These are phyloP conservation scores for Bruguiera gymnorhiza DNA, from an alignment of 345 rosid species.

Conservation along the genomic window DNA sequence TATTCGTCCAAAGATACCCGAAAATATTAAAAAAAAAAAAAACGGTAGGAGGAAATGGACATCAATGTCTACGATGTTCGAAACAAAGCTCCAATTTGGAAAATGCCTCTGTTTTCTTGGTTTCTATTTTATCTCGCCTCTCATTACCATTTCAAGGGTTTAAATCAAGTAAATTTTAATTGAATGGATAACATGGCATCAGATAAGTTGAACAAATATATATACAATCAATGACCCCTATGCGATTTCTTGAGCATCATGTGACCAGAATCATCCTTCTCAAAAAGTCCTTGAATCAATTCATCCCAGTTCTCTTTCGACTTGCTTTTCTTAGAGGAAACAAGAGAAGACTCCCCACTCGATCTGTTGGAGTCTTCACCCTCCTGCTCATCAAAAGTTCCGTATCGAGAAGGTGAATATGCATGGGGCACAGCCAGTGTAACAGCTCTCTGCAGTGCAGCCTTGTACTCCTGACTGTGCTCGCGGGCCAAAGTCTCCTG, in stretches of 20 bases:
- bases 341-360: conserved; percentile 33
- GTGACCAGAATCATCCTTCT: conserved; percentile 64
- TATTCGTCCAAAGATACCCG: too few species aligned
- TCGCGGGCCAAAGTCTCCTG: conserved; percentile 70
- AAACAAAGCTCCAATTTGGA: too few species aligned
- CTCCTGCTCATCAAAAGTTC: conserved; percentile 61
- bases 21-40: too few species aligned
- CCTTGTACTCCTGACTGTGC: conserved; percentile 66
- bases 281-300: conserved; percentile 64
- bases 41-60: too few species aligned
- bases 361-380: conserved; percentile 40
- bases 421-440: conserved; percentile 76
- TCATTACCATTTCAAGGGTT: too few species aligned
- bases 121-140: too few species aligned
- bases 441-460: conserved; percentile 83
- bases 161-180: background rate
- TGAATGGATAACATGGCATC: background rate
- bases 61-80: too few species aligned
- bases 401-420: conserved; percentile 55
- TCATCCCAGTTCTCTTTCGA: conserved; percentile 65
- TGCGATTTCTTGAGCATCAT: conserved; percentile 48
- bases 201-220: background rate
- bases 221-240: conserved; percentile 10
- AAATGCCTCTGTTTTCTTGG: too few species aligned
- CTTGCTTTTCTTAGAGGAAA: conserved; percentile 28